phyloP scores from a whole-genome alignment of 768 basidiomycete species.

The Kwoniella europaea region DNA sequence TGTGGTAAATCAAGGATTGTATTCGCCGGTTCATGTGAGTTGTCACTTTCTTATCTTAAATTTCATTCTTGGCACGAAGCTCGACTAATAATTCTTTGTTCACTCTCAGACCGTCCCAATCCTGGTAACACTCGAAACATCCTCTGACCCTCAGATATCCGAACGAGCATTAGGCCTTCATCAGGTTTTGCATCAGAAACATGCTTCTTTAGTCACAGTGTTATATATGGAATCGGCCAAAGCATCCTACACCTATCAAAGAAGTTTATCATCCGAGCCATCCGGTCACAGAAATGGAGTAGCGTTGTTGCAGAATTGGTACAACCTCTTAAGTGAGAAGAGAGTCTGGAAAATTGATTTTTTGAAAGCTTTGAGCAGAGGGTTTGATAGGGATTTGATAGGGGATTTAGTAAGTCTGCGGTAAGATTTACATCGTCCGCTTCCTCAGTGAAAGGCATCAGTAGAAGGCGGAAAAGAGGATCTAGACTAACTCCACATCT shows the following conservation, averaged over 20 bases:
- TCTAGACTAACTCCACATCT: conserved; percentile 29
- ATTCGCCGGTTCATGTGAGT: conserved; percentile 85
- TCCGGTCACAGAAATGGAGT: conserved; percentile 65
- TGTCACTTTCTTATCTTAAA: background rate
- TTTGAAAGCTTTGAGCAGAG: conserved; percentile 77
- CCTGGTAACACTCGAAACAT: conserved; percentile 91
- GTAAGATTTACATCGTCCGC: too few species aligned
- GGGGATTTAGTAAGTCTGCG: conserved; percentile 8
- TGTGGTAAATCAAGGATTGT: conserved; percentile 91
- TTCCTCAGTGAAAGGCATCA: background rate
- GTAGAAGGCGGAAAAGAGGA: background rate
- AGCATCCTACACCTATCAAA: conserved; percentile 83
- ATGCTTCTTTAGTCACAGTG: conserved; percentile 84
- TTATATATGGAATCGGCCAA: conserved; percentile 80
- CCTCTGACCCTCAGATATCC: conserved; percentile 66
- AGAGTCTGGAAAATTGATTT: conserved; percentile 83
- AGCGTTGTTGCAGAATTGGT: conserved; percentile 88
- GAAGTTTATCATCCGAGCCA: conserved; percentile 55
- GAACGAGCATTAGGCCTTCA: conserved; percentile 81
- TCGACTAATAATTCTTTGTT: background rate
- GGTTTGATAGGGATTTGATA: conserved; percentile 71
- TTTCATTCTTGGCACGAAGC: too few species aligned
- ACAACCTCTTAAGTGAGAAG: conserved; percentile 87
- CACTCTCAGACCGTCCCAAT: conserved; percentile 77
- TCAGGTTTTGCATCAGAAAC: conserved; percentile 80